Percentiles rank a stretch among this genome's conserved stretches.
phyloP scores from a whole-genome alignment of 2,329 filamentous ascomycete genomes.

The Harringtonia lauricola region DNA sequence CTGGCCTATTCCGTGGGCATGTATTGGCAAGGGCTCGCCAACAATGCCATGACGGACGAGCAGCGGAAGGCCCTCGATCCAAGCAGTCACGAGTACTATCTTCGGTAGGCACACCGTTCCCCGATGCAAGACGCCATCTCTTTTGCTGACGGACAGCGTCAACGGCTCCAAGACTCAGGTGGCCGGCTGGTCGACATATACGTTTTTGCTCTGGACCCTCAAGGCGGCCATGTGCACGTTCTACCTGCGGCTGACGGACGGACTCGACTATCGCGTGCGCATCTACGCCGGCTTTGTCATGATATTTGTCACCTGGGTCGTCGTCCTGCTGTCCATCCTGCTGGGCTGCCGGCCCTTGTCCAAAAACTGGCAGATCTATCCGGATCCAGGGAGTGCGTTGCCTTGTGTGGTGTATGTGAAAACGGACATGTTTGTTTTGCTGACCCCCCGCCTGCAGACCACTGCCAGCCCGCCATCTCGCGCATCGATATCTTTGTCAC shows the following conservation, averaged over 20 bases:
- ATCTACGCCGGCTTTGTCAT: slow-evolving; percentile 23
- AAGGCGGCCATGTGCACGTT: slow-evolving; percentile 19
- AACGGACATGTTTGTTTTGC: background rate
- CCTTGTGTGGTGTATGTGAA: background rate
- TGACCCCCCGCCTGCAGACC: slow-evolving; percentile 13
- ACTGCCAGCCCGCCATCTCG: slow-evolving; percentile 28
- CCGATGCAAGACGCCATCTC: too few relatives aligned
- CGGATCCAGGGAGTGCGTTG: slow-evolving; percentile 26
- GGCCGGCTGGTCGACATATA: slow-evolving; percentile 17
- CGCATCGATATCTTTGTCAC: slow-evolving; percentile 25
- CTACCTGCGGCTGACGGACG: slow-evolving; percentile 20
- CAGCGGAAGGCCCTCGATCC: slow-evolving; percentile 17
- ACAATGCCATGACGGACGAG: slow-evolving; percentile 21
- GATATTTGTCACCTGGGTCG: slow-evolving; percentile 21
- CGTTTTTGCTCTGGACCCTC: slow-evolving; percentile 16
- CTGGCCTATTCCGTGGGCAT: slow-evolving; percentile 19
- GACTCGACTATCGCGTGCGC: slow-evolving; percentile 17
- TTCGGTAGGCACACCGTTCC: slow-evolving; percentile 12
- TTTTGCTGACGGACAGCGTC: slow-evolving; percentile 13
- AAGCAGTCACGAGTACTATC: slow-evolving; percentile 15
- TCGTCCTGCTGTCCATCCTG: slow-evolving; percentile 20
- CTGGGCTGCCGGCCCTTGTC: slow-evolving; percentile 23
- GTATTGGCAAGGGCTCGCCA: slow-evolving; percentile 19
- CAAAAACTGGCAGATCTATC: slow-evolving; percentile 30
- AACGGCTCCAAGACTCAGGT: slow-evolving; percentile 24